Base-by-base conservation (phyloP, 768 basidiomycete species). In the Podaxis sp. region DNA sequence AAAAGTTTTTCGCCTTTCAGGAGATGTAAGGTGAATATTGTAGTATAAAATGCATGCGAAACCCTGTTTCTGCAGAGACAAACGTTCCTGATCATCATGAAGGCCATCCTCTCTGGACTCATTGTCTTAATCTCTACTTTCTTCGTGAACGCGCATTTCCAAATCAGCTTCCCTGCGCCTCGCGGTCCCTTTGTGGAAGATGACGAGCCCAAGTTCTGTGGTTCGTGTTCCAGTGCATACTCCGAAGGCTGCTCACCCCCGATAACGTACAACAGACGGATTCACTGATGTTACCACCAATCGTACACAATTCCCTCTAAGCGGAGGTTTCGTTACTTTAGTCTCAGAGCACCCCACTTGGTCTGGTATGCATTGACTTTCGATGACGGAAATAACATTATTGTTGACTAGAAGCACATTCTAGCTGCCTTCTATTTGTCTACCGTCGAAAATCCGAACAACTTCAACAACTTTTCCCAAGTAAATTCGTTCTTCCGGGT, bases 121-220 rank as follows among this genome's bases (percentile, higher is more conserved):
- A 55, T 69, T 22, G 65, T 64, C 36, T 50, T 60, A 37, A 22
- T 49, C 24, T 58, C 50, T 8, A 76, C 79, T n/a, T 71, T 80
- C 47, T 73, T 77, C 38, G 85, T 77, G 15, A 75, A 77, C 51
- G 91, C 90, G n/a, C 93, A 94, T 74, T 94, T 93, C 75, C 84
- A 84, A 51, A 78, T 94, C 51, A 80, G 85, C 64, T 93, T 84
- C 70, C 93, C 92, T 19, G 68, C 76, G 2, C 85, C 89, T 40
- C 82, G 92, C 60, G 92, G 92, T 0, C 72, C 69, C 0, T 93
- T 93, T 70, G 83, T 83, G 54, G 80, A 85, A 49, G 77, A 79
- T 56, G 67, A 76, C 13, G 85, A 89, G 65, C 77, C 78, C 2
- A 74, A 75, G 6, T 90, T 88, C 73, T 91, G 91, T 68, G 89